phyloP scores from a whole-genome alignment of 2,329 filamentous ascomycete species.

The Cryphonectria parasitica region DNA sequence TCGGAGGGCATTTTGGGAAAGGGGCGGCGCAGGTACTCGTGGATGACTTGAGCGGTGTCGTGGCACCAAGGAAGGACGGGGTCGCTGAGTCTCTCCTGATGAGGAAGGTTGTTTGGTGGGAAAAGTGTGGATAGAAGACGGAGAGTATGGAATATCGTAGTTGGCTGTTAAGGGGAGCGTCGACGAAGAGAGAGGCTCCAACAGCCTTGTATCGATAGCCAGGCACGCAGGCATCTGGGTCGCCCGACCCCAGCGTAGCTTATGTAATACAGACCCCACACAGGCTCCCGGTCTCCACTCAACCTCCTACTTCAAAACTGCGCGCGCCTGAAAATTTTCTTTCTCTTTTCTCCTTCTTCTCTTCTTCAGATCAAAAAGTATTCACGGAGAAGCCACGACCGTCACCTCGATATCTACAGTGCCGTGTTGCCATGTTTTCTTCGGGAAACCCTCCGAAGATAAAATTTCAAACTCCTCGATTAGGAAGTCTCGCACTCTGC shows the following conservation, averaged over 20 bases:
- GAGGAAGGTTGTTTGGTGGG: neutral
- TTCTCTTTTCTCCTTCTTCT: constrained; percentile 45
- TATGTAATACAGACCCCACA: neutral
- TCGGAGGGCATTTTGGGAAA: constrained; percentile 65
- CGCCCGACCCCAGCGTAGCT: neutral
- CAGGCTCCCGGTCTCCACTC: neutral
- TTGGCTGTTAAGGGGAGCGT: neutral
- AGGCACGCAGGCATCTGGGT: neutral
- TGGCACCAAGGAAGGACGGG: no score
- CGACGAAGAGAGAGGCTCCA: neutral
- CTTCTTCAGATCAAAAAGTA: constrained; percentile 64
- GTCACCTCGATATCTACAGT: constrained; percentile 61
- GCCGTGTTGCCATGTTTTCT: constrained; percentile 62
- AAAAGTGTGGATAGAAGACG: neutral
- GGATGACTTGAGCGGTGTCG: neutral
- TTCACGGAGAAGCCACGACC: constrained; percentile 66
- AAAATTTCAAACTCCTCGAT: constrained; percentile 55
- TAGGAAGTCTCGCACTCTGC: constrained; percentile 63
- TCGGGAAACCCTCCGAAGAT: constrained; percentile 60
- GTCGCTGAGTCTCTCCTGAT: neutral
- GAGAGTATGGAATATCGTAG: neutral
- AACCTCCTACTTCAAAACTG: constrained; percentile 26
- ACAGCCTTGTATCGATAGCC: neutral
- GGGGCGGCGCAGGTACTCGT: neutral
- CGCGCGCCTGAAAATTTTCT: constrained; percentile 37